These are phyloP conservation scores for Adansonia gregorii DNA, from an alignment of 441 rosid species.

Conservation along the genomic window DNA sequence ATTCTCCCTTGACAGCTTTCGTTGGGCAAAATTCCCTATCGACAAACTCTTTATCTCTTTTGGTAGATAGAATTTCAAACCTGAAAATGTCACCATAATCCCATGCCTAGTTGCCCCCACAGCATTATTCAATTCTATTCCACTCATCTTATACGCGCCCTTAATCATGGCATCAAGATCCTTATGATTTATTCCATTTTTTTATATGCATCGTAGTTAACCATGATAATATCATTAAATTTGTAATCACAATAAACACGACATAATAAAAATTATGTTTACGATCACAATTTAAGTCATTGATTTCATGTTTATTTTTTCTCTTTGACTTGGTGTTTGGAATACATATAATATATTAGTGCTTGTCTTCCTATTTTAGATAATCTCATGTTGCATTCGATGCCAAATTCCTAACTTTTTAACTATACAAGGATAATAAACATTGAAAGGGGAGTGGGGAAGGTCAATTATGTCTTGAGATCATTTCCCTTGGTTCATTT, in stretches of 20 bases:
- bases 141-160: neutral
- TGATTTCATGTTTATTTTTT: neutral
- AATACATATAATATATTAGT: neutral
- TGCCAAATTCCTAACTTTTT: constrained; percentile 4
- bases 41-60: neutral
- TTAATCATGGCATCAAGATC: no score
- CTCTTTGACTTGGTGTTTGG: neutral
- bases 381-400: neutral
- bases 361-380: neutral
- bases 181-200: no score
- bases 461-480: neutral
- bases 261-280: no score
- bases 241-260: no score
- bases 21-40: neutral
- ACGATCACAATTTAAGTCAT: no score
- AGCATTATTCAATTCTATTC: neutral
- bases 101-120: neutral
- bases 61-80: neutral
- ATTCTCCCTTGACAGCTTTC: neutral
- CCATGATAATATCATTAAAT: no score
- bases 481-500: neutral
- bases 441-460: neutral
- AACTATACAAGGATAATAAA: neutral
- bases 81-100: neutral
- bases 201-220: no score